Conservation (phyloP, 2,329 filamentous ascomycete species). For the Alternaria triticina region DNA sequence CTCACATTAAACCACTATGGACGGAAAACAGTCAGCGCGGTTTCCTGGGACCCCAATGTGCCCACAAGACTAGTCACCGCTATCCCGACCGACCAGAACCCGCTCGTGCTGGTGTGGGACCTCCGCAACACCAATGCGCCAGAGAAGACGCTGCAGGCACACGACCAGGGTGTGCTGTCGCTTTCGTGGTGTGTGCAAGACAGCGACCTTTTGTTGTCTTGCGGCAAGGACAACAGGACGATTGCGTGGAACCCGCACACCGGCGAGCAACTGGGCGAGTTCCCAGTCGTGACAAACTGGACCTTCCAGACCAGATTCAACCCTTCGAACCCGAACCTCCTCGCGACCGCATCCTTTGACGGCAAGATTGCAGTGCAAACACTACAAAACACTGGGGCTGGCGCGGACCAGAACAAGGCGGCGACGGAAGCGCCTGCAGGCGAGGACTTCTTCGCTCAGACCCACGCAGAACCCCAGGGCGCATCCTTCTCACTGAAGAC, state of each 20-base stretch:
- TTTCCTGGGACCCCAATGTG: conserved; percentile 95
- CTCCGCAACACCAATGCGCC: conserved; percentile 94
- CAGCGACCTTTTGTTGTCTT: conserved; percentile 85
- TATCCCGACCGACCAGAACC: conserved; percentile 85
- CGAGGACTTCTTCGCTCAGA: conserved; percentile 95
- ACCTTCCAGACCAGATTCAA: conserved; percentile 96
- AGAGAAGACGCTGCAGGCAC: conserved; percentile 85
- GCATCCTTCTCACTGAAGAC: conserved; percentile 86
- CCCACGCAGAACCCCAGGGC: conserved; percentile 87
- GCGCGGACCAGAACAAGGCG: conserved; percentile 65
- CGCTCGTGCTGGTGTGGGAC: conserved; percentile 92
- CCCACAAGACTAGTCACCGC: conserved; percentile 92
- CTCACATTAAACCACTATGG: conserved; percentile 89
- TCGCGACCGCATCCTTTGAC: conserved; percentile 95
- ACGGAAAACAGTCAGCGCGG: conserved; percentile 90
- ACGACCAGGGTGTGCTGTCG: conserved; percentile 91
- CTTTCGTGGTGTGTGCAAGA: conserved; percentile 96
- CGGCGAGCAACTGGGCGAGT: conserved; percentile 85
- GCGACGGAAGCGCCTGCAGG: conserved; percentile 75
- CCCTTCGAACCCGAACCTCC: conserved; percentile 87
- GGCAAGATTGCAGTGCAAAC: conserved; percentile 95
- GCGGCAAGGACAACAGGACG: conserved; percentile 94
- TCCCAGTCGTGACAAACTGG: conserved; percentile 99
- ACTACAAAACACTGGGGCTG: conserved; percentile 87
- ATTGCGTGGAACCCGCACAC: conserved; percentile 96